These are phyloP conservation scores for Bathelium albidoporum DNA, from an alignment of 495 filamentous ascomycete genomes.

Conservation along the genomic window DNA sequence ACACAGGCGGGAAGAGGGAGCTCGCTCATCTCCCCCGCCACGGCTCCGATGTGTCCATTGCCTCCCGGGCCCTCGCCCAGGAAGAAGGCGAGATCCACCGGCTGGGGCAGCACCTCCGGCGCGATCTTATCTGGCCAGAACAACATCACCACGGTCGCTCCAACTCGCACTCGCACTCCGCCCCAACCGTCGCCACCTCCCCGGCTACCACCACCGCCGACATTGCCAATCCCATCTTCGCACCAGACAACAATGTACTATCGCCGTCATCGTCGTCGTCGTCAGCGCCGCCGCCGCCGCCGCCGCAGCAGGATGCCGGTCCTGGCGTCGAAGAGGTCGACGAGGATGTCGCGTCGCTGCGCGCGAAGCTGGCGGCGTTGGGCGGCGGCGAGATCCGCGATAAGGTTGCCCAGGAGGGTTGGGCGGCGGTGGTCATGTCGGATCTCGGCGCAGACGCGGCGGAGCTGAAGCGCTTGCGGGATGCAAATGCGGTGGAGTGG, in stretches of 20 bases:
- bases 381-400: slow-evolving; percentile 40
- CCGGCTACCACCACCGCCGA: not conserved
- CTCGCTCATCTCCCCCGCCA: slow-evolving; percentile 46
- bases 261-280: slow-evolving; percentile 23
- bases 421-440: slow-evolving; percentile 21
- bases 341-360: slow-evolving; percentile 54
- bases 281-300: slow-evolving; percentile 30
- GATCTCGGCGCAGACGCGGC: slow-evolving; percentile 27
- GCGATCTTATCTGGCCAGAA: slow-evolving; percentile 49
- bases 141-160: slow-evolving; percentile 18
- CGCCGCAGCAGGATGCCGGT: slow-evolving; percentile 7
- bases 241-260: no score
- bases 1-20: slow-evolving; percentile 14
- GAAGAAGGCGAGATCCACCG: slow-evolving; percentile 88
- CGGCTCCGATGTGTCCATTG: slow-evolving; percentile 68
- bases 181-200: no score
- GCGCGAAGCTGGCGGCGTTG: slow-evolving; percentile 89
- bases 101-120: slow-evolving; percentile 68
- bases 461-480: slow-evolving; percentile 25
- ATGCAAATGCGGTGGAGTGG: slow-evolving; percentile 22
- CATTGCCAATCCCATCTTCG: not conserved
- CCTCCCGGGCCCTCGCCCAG: slow-evolving; percentile 64
- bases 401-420: slow-evolving; percentile 16
- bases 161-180: slow-evolving; percentile 21
- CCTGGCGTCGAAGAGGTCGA: not conserved